Conservation (phyloP, 2,329 filamentous ascomycete genomes). For the Raffaelea arxii region DNA sequence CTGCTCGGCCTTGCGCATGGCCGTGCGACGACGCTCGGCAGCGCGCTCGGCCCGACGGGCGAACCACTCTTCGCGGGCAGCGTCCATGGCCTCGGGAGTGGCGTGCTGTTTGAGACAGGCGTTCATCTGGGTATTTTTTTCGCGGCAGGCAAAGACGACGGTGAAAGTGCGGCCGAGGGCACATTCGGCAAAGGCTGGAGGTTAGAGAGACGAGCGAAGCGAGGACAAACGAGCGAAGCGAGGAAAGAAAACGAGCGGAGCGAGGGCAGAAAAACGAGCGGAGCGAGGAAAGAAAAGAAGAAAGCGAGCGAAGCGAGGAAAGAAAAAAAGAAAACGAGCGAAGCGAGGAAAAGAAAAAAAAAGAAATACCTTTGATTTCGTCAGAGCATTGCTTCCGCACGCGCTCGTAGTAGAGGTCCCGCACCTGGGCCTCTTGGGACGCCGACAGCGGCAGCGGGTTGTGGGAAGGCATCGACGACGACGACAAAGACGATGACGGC, state of each 20-base stretch:
- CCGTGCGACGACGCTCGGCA: slow-evolving; percentile 54
- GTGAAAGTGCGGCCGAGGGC: slow-evolving; percentile 77
- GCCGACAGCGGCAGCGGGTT: slow-evolving; percentile 80
- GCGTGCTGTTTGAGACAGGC: slow-evolving; percentile 83
- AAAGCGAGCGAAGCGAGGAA: background rate
- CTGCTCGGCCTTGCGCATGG: slow-evolving; percentile 49
- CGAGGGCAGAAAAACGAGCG: no score
- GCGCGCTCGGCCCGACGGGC: slow-evolving; percentile 61
- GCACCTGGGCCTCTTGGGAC: slow-evolving; percentile 71
- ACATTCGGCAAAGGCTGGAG: slow-evolving; percentile 80
- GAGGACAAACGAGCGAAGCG: no score
- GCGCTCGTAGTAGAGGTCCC: slow-evolving; percentile 69
- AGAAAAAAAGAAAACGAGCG: background rate
- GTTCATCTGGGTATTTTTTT: slow-evolving; percentile 80
- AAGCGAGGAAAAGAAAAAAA: background rate
- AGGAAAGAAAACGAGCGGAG: background rate
- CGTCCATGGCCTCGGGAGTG: slow-evolving; percentile 75
- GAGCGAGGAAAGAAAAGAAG: background rate
- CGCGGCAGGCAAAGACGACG: slow-evolving; percentile 77
- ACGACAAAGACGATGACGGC: background rate
- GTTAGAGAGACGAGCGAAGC: background rate
- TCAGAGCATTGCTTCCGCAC: slow-evolving; percentile 66
- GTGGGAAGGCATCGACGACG: slow-evolving; percentile 43
- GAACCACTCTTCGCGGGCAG: slow-evolving; percentile 91
- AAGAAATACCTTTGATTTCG: slow-evolving; percentile 67